Percentiles rank a stretch among this genome's conserved stretches.
phyloP scores from a whole-genome alignment of 169 alveolate species.

The Plasmodium adleri region DNA sequence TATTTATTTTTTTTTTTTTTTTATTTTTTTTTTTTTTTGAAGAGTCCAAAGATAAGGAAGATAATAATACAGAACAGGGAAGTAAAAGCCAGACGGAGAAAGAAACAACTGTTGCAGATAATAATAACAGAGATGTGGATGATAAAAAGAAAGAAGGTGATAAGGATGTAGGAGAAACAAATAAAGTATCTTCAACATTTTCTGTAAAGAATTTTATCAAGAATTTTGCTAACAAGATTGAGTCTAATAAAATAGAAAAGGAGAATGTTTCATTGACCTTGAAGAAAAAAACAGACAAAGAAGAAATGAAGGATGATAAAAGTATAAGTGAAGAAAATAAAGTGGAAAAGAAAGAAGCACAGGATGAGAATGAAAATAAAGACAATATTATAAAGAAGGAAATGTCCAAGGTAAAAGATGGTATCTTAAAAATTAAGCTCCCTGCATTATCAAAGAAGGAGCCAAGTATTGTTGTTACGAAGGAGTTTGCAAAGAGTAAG shows the following conservation, averaged over 20 bases:
- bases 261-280: background rate
- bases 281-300: background rate
- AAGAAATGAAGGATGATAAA: background rate
- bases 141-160: background rate
- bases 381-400: background rate
- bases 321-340: background rate
- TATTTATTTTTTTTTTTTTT: too few relatives aligned
- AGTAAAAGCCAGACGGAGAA: background rate
- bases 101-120: background rate
- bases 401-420: slow-evolving; percentile 7
- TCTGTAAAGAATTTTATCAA: slow-evolving; percentile 10
- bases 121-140: background rate
- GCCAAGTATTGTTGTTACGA: background rate
- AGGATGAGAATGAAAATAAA: background rate
- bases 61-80: background rate
- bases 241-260: slow-evolving; percentile 1
- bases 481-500: too few relatives aligned
- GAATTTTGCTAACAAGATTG: slow-evolving; percentile 17
- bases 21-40: too few relatives aligned
- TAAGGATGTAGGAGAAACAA: background rate
- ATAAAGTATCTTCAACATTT: slow-evolving; percentile 8
- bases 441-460: slow-evolving; percentile 21
- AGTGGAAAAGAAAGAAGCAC: background rate
- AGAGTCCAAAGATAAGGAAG: background rate
- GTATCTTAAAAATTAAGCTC: slow-evolving; percentile 21